Conservation (phyloP, 139 green algal species). For the Chlorella ohadii region DNA sequence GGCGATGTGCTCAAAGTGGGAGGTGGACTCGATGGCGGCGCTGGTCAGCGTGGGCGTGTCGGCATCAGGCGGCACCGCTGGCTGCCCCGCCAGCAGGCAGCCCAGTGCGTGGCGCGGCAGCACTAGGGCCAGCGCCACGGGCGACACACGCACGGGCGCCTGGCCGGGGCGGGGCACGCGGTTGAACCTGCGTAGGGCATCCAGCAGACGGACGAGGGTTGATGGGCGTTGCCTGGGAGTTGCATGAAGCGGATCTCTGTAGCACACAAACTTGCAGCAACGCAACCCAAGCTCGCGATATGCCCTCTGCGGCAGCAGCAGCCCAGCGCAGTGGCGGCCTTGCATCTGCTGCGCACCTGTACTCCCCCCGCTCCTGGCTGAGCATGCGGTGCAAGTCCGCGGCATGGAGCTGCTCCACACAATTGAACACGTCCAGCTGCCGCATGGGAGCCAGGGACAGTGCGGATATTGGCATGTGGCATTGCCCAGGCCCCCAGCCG, state of each 20-base stretch:
- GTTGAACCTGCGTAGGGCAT: conserved; percentile 7
- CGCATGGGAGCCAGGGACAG: neutral
- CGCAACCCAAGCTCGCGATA: too few relatives aligned
- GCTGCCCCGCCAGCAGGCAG: conserved; percentile 44
- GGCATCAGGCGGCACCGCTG: conserved; percentile 18
- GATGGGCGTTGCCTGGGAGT: neutral
- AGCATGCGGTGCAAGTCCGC: conserved; percentile 24
- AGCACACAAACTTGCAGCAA: too few relatives aligned
- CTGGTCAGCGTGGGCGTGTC: conserved; percentile 18
- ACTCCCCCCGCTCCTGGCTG: conserved; percentile 16
- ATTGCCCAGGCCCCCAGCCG: too few relatives aligned
- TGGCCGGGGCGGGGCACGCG: conserved; percentile 7
- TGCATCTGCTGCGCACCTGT: neutral
- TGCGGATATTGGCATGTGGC: too few relatives aligned
- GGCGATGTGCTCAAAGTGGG: conserved; percentile 30
- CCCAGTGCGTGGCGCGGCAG: conserved; percentile 39
- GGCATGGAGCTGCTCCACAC: conserved; percentile 38
- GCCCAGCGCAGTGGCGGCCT: too few relatives aligned
- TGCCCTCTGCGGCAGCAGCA: too few relatives aligned
- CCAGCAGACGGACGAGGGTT: neutral
- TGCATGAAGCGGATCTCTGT: too few relatives aligned
- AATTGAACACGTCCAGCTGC: conserved; percentile 45
- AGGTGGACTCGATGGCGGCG: conserved; percentile 3
- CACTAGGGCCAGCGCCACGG: neutral
- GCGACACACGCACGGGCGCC: neutral